Evolutionary conservation across 176 grass and related monocot species (phyloP), one percentile per base, ranked within the genome.

Genomic region (Avena sativa): DNA sequence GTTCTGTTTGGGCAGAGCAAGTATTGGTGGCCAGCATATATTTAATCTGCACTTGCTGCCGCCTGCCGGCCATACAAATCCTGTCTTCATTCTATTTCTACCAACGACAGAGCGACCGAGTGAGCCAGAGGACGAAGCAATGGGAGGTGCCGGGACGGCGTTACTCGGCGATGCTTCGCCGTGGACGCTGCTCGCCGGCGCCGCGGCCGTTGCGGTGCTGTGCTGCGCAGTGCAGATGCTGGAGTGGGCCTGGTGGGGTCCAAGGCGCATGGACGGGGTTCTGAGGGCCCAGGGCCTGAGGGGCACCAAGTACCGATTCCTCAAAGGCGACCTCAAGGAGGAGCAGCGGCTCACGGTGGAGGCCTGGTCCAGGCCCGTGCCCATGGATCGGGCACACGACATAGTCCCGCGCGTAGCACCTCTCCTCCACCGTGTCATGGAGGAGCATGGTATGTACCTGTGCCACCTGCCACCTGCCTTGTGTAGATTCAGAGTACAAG

Each of bases 291-390:
- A 91, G 86, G 91, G 88, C 34, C 82, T 95, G 4, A 20, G 34
- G n/a, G 91, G 93, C 69, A 95, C 83, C 76, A 15, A 59, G 4
- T 95, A 92, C 76, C 83, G 88, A 19, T 80, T 93, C 75, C 86
- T 84, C 83, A 5, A 46, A 26, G 93, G 88, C 4, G 91, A 95
- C 84, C 32, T 89, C 76, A 82, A 30, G 80, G 86, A 91, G 52
- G 81, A 64, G 11, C 30, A 30, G 34, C 70, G 79, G n/a, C 82
- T 96, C 46, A 9, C 5, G 56, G 43, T 1, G 75, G 91, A 59
- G 43, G 94, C 87, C 26, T 23, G 51, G 46, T 51, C 85, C 51
- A 90, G 46, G 65, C 89, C 94, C 26, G 74, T 96, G 69, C 59
- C 78, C 23, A 32, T 65, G 21, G 68, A 84, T 76, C 81, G 49